phyloP scores from a whole-genome alignment of 306 rosid species.

The Ormosia semicastrata region DNA sequence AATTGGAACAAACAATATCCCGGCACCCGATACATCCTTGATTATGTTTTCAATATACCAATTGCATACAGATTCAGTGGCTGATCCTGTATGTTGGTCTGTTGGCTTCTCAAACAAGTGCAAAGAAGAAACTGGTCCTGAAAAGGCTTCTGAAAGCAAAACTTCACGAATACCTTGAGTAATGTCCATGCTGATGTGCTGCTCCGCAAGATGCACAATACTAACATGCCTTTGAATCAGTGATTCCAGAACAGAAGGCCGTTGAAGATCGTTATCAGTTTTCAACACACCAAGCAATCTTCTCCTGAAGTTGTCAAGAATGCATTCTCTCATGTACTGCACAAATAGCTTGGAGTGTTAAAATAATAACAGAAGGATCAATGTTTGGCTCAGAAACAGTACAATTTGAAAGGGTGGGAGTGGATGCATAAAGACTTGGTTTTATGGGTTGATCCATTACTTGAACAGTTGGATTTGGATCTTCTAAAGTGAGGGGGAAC shows the following conservation, averaged over 20 bases:
- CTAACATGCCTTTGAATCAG: slow-evolving; percentile 81
- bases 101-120: slow-evolving; percentile 85
- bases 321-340: slow-evolving; percentile 99
- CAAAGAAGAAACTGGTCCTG: slow-evolving; percentile 95
- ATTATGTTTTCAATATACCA: slow-evolving; percentile 97
- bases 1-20: slow-evolving; percentile 86
- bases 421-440: background rate
- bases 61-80: slow-evolving; percentile 84
- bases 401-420: slow-evolving; percentile 6
- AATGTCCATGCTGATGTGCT: slow-evolving; percentile 98
- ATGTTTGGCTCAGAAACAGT: slow-evolving; percentile 5
- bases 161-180: slow-evolving; percentile 96
- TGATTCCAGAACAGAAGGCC: slow-evolving; percentile 89
- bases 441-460: slow-evolving; percentile 2
- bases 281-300: slow-evolving; percentile 90
- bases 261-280: slow-evolving; percentile 94
- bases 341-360: slow-evolving; percentile 33
- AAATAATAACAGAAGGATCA: background rate
- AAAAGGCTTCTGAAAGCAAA: slow-evolving; percentile 79
- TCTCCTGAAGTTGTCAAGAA: slow-evolving; percentile 96
- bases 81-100: slow-evolving; percentile 89
- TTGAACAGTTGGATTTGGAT: slow-evolving; percentile 11
- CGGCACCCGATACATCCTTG: slow-evolving; percentile 91
- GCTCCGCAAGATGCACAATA: slow-evolving; percentile 94
- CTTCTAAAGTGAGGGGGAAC: background rate